phyloP scores from a whole-genome alignment of 2,329 filamentous ascomycete species.

The Thermoascus crustaceus region DNA sequence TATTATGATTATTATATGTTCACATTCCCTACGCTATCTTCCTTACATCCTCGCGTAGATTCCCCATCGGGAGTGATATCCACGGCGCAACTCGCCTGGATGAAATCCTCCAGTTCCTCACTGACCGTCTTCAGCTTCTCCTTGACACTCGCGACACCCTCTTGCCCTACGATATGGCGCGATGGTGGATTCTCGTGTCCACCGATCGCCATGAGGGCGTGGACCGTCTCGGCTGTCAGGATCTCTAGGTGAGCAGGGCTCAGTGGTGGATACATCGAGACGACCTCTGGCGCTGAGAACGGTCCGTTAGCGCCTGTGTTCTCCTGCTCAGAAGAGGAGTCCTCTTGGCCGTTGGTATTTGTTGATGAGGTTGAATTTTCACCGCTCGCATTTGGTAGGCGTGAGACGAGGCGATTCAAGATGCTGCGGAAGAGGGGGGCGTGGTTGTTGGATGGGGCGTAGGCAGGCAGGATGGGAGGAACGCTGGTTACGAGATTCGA shows the following conservation, averaged over 20 bases:
- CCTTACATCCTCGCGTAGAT: constrained; percentile 13
- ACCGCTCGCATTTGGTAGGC: constrained; percentile 50
- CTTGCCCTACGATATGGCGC: constrained; percentile 84
- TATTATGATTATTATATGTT: constrained; percentile 7
- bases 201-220: constrained; percentile 83
- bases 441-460: constrained; percentile 60
- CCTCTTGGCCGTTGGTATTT: constrained; percentile 11
- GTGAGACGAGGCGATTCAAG: constrained; percentile 68
- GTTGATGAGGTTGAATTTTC: constrained; percentile 5
- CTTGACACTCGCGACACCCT: constrained; percentile 79
- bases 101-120: constrained; percentile 92
- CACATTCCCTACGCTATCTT: constrained; percentile 13
- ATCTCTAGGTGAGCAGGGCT: constrained; percentile 60
- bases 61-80: constrained; percentile 44
- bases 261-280: constrained; percentile 67
- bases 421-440: constrained; percentile 80
- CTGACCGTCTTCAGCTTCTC: constrained; percentile 96
- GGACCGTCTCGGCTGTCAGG: constrained; percentile 79
- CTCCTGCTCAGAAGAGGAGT: constrained; percentile 10
- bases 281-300: constrained; percentile 38
- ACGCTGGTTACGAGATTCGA: constrained; percentile 82
- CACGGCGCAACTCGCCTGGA: constrained; percentile 77
- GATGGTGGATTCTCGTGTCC: constrained; percentile 94
- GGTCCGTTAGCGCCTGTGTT: constrained; percentile 24
- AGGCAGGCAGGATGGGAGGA: constrained; percentile 62